Evolutionary conservation across 179 eudicot species (phyloP).

Genomic region (Silene noctiflora): DNA sequence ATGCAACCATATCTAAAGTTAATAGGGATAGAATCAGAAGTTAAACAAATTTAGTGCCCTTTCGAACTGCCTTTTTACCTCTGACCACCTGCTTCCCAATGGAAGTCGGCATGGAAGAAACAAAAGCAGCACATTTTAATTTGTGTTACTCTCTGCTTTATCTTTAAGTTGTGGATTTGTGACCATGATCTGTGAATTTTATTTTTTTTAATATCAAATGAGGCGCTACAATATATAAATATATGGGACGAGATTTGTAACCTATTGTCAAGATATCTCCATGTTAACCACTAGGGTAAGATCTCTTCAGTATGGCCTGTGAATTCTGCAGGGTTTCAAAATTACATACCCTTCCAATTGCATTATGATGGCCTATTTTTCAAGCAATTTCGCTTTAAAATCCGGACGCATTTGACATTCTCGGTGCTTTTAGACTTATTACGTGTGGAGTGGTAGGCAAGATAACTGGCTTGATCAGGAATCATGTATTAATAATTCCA

Average conservation of each 20-base stretch:
- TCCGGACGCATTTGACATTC: background rate
- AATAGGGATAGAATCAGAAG: background rate
- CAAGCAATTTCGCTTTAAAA: background rate
- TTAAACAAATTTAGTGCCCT: background rate
- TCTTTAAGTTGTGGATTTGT: background rate
- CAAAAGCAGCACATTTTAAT: background rate
- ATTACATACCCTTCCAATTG: background rate
- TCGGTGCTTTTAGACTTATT: background rate
- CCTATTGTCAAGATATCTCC: too few relatives aligned
- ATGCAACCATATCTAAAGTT: too few relatives aligned
- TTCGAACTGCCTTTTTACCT: background rate
- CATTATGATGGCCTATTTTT: background rate
- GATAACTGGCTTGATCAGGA: conserved; percentile 15
- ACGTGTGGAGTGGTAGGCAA: background rate
- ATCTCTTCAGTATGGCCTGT: too few relatives aligned
- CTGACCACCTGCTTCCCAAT: background rate
- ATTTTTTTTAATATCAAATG: too few relatives aligned
- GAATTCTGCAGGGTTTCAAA: background rate
- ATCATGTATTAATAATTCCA: background rate
- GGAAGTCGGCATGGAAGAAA: background rate
- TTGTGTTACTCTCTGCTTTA: background rate
- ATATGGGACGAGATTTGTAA: too few relatives aligned
- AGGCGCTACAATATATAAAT: too few relatives aligned
- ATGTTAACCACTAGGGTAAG: too few relatives aligned
- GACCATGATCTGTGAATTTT: too few relatives aligned